These are phyloP conservation scores for Fraxinus anomala DNA, from an alignment of 257 asterid species.

Conservation along the genomic window DNA sequence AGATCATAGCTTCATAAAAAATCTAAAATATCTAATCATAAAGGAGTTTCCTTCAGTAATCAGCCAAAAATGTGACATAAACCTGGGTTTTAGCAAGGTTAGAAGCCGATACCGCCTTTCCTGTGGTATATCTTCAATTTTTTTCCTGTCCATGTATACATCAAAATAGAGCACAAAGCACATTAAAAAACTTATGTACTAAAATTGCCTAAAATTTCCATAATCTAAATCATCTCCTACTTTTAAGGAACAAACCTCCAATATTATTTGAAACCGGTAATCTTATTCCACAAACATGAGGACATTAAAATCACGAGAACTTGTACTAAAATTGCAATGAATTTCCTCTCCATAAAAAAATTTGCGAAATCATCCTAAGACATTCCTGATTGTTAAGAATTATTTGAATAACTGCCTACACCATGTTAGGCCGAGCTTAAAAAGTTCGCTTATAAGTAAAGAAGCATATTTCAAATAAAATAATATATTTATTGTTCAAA, in stretches of 20 bases:
- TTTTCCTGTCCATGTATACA: slow-evolving; percentile 61
- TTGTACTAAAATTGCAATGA: neutral
- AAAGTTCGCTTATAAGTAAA: neutral
- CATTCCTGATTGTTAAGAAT: neutral
- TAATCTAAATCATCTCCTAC: neutral
- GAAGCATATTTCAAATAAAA: neutral
- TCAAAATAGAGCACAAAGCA: neutral
- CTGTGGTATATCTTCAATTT: slow-evolving; percentile 79
- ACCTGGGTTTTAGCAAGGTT: slow-evolving; percentile 66
- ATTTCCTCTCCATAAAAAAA: neutral
- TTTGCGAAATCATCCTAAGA: neutral
- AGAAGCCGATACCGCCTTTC: slow-evolving; percentile 71
- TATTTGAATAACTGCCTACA: neutral
- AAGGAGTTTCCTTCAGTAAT: neutral
- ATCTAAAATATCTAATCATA: neutral
- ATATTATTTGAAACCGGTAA: neutral
- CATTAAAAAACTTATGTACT: slow-evolving; percentile 4
- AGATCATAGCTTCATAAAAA: neutral
- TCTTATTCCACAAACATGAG: neutral
- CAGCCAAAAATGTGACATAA: slow-evolving; percentile 13
- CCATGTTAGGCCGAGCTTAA: neutral
- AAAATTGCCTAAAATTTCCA: neutral
- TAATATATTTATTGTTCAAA: neutral
- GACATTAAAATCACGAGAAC: neutral
- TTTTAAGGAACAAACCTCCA: slow-evolving; percentile 7